A percentile compares a stretch with the other conserved stretches of the same genome.
These are phyloP conservation scores for Hansenula sp. DNA, from an alignment of 1,139 yeast genomes.

Conservation along the genomic window DNA sequence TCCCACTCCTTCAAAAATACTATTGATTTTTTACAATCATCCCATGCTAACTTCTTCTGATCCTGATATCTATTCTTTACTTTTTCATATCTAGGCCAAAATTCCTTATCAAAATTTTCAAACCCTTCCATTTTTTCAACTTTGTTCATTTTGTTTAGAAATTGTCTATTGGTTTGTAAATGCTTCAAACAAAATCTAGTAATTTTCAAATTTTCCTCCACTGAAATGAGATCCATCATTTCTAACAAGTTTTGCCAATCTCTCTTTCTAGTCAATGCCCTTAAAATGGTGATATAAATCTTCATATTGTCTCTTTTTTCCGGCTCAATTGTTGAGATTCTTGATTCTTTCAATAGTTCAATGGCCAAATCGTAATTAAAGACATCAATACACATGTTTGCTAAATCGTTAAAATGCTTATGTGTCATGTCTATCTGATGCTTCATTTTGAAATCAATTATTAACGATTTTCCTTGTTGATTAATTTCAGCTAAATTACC, in stretches of 20 bases:
- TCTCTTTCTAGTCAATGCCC: background rate
- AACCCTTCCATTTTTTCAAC: background rate
- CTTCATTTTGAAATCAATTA: background rate
- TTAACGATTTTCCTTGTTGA: background rate
- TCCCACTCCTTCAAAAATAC: background rate
- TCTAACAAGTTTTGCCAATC: background rate
- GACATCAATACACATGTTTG: background rate
- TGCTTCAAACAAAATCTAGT: background rate
- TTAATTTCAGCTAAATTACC: background rate
- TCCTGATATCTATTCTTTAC: background rate
- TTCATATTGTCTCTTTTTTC: background rate
- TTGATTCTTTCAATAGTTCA: background rate
- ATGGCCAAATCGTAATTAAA: background rate
- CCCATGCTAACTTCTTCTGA: background rate
- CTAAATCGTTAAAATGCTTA: background rate
- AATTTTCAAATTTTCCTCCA: background rate
- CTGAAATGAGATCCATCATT: background rate
- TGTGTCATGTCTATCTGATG: background rate
- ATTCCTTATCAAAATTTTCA: background rate
- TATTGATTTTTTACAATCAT: background rate
- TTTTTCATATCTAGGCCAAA: background rate
- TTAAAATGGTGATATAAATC: background rate
- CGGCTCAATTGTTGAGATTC: background rate
- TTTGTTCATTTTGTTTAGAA: background rate
- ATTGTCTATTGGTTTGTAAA: background rate